Evolutionary conservation across 306 rosid species (phyloP).

Genomic region (Arachis hypogaea): DNA sequence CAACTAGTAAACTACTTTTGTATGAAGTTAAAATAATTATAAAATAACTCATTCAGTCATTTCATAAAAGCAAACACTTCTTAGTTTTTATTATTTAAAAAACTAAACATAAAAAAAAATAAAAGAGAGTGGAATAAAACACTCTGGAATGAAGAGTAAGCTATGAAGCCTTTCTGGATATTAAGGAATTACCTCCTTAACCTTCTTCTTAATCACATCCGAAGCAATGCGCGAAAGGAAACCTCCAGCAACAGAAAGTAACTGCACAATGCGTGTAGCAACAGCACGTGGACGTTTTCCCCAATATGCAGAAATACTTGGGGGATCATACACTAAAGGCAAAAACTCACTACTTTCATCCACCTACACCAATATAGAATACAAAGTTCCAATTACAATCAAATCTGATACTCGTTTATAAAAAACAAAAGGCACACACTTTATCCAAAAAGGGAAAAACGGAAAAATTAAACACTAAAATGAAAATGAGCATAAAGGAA

Average conservation of each 20-base stretch:
- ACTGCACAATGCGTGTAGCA: constrained; percentile 80
- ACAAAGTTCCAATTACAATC: constrained; percentile 18
- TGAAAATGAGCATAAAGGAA: background rate
- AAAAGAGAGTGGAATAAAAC: background rate
- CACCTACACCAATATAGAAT: constrained; percentile 53
- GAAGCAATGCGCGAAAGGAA: constrained; percentile 79
- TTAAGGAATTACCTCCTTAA: constrained; percentile 69
- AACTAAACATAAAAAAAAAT: background rate
- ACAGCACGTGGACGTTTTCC: constrained; percentile 95
- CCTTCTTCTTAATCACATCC: constrained; percentile 85
- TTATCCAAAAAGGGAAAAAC: background rate
- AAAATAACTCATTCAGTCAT: constrained; percentile 3
- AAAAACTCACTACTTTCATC: constrained; percentile 94
- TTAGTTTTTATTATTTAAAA: background rate
- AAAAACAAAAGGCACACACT: constrained; percentile 2
- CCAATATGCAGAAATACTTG: constrained; percentile 90
- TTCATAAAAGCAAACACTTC: constrained; percentile 1
- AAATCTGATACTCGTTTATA: background rate
- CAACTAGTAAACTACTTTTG: constrained; percentile 31
- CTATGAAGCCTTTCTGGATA: background rate
- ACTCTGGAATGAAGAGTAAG: constrained; percentile 2
- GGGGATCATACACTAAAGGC: constrained; percentile 90
- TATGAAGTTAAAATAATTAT: background rate
- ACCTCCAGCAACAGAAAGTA: constrained; percentile 95
- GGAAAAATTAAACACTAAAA: background rate